Evolutionary conservation across 345 rosid species (phyloP).

Genomic region (Luvunga scandens): DNA sequence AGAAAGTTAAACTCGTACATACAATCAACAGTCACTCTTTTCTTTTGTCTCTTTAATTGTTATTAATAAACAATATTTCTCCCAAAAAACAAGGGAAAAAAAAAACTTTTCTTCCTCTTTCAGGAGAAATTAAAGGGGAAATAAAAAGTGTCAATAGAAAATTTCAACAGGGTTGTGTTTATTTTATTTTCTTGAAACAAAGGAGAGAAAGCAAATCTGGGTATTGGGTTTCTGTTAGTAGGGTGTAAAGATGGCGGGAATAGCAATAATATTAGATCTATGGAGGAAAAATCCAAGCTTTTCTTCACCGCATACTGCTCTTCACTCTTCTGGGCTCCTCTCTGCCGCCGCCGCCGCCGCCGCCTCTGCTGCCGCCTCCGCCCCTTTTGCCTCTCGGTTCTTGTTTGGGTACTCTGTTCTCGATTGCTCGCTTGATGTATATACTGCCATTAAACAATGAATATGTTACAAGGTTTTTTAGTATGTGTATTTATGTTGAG

Average conservation of each 20-base stretch:
- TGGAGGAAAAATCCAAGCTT: slow-evolving; percentile 58
- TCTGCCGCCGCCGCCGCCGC: slow-evolving; percentile 55
- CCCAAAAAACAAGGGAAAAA: not conserved
- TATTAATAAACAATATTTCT: not conserved
- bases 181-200: not conserved
- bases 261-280: slow-evolving; percentile 74
- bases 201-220: not conserved
- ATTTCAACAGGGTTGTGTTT: slow-evolving; percentile 8
- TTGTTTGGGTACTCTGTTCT: slow-evolving; percentile 60
- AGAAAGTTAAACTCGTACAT: too few relatives aligned
- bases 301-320: slow-evolving; percentile 34
- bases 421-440: not conserved
- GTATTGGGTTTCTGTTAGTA: not conserved
- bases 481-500: not conserved
- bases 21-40: not conserved
- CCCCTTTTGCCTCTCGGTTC: slow-evolving; percentile 79
- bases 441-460: too few relatives aligned
- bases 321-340: slow-evolving; percentile 55
- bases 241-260: slow-evolving; percentile 67
- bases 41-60: not conserved
- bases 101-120: not conserved
- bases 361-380: slow-evolving; percentile 52
- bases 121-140: not conserved
- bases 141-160: slow-evolving; percentile 2
- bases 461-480: not conserved